phyloP scores from a whole-genome alignment of 768 basidiomycete species.

The Mycena rebaudengoi region DNA sequence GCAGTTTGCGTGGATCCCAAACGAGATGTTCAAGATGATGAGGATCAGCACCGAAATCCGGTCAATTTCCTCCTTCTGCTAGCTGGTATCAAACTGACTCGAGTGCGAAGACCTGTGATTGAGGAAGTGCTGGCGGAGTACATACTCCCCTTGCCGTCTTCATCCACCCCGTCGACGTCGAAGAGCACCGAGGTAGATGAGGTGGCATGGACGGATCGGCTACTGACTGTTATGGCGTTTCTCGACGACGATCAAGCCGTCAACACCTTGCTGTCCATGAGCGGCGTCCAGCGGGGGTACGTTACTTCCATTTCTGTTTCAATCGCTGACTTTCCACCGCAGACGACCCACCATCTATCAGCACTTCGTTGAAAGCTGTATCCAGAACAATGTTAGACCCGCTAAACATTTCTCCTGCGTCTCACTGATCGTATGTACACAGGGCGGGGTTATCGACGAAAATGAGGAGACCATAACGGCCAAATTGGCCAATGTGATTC shows the following conservation, averaged over 20 bases:
- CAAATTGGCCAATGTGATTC: conserved; percentile 62
- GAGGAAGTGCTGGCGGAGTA: conserved; percentile 77
- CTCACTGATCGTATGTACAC: conserved; percentile 15
- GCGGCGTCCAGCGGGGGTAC: conserved; percentile 70
- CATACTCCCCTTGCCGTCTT: conserved; percentile 80
- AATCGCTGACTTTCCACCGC: neutral
- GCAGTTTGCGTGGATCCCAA: conserved; percentile 95
- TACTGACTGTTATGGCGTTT: conserved; percentile 76
- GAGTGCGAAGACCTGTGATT: conserved; percentile 56
- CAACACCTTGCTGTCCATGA: conserved; percentile 65
- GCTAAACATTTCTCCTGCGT: neutral
- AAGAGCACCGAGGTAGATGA: conserved; percentile 75
- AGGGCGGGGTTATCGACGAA: conserved; percentile 93
- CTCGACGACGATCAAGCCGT: conserved; percentile 66
- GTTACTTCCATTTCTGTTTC: conserved; percentile 35
- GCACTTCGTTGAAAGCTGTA: conserved; percentile 75
- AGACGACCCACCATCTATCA: conserved; percentile 80
- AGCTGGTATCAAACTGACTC: neutral
- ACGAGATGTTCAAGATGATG: conserved; percentile 67
- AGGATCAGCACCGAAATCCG: conserved; percentile 64
- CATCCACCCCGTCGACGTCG: conserved; percentile 51
- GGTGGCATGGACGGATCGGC: conserved; percentile 82
- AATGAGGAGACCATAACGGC: conserved; percentile 71
- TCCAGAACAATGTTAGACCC: conserved; percentile 84
- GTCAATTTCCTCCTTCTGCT: conserved; percentile 38